phyloP scores from a whole-genome alignment of 202 grass and related monocot species.

The Panicum virgatum region DNA sequence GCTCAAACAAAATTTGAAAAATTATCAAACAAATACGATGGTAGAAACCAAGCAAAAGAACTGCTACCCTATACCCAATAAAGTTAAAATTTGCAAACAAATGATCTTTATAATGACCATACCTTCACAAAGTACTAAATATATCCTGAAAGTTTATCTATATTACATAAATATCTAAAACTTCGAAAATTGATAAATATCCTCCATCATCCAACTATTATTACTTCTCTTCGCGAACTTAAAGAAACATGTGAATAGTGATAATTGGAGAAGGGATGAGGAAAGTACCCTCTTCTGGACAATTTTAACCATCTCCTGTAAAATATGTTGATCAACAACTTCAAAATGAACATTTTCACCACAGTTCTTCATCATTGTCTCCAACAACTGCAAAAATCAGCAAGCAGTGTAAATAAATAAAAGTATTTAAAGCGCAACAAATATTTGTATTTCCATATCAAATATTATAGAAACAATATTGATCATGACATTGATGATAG shows the following conservation, averaged over 20 bases:
- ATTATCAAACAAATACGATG: background rate
- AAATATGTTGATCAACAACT: slow-evolving; percentile 74
- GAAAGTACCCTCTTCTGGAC: slow-evolving; percentile 76
- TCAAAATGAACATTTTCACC: slow-evolving; percentile 78
- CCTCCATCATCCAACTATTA: background rate
- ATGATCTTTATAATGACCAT: background rate
- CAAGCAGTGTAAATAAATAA: background rate
- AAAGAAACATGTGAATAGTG: background rate
- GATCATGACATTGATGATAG: background rate
- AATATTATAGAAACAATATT: background rate
- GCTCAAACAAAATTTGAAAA: background rate
- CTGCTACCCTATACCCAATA: background rate
- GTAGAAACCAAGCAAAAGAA: background rate
- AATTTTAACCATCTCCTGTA: slow-evolving; percentile 93
- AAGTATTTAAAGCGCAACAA: background rate
- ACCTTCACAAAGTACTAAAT: slow-evolving; percentile 7
- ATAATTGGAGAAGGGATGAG: slow-evolving; percentile 19
- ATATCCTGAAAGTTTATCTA: background rate
- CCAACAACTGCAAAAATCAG: slow-evolving; percentile 66
- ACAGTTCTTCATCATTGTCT: slow-evolving; percentile 97
- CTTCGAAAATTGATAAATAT: background rate
- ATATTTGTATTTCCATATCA: slow-evolving; percentile 19
- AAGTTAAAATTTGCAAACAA: background rate
- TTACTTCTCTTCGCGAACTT: slow-evolving; percentile 7
- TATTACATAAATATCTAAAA: background rate